Base-by-base conservation (phyloP, 345 rosid genomes). In the Tarenaya hassleriana region DNA sequence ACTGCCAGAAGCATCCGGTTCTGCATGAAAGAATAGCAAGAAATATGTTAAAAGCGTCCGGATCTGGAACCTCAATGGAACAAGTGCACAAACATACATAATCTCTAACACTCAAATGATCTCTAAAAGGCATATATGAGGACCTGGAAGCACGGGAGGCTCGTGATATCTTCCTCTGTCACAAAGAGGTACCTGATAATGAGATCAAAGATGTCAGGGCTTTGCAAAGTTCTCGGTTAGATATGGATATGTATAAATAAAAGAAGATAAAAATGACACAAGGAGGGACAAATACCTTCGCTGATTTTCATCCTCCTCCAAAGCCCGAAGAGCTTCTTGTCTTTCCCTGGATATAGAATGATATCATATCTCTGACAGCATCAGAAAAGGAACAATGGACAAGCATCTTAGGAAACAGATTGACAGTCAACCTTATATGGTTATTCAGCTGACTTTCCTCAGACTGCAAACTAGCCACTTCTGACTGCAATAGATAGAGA, bases 101-200 rank as follows among this genome's bases (percentile, higher is more conserved):
- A 24, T 24, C 29, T 24, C 29, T 19, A 54, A 13, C 50, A 27
- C 37, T 19, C 17, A 43, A 34, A 29, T 21, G 37, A 44, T 37
- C 42, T 43, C 47, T n/a, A 60, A 33, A 32, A 59, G 60, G 42
- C 51, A 38, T 34, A 34, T 60, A 38, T 5, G 52, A 70, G 51
- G 56, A 86, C 95, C 86, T 82, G 73, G 73, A 82, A 80, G 64
- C 61, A 60, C 13, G 85, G 75, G 60, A 78, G 69, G 67, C 68
- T 66, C 2, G 69, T 49, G 38, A 86, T 73, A 72, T 82, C 88
- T 60, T 82, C 77, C 70, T 73, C 73, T 0, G 78, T 75, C 64
- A 86, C 46, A 63, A 82, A 80, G 49, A 80, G 66, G 74, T 69
- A 68, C 74, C 95, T 85, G 68, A 49, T 17, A 55, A 34, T 35